These are phyloP conservation scores for Trebouxia gelatinosa DNA, from an alignment of 163 green algal genomes.

Conservation along the genomic window DNA sequence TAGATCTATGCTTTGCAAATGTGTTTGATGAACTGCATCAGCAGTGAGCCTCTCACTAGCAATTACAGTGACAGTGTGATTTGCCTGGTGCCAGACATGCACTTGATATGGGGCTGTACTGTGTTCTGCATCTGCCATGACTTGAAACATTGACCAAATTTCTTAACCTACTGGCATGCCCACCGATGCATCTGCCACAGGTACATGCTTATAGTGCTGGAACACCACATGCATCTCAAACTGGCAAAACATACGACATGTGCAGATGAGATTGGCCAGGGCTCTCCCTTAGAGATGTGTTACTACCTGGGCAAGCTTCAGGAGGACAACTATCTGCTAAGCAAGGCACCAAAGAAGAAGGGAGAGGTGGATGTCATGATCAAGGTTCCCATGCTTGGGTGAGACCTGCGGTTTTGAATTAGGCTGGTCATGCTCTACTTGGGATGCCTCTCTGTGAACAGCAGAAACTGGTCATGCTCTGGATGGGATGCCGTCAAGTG, in stretches of 20 bases:
- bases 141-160: neutral
- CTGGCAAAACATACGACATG: neutral
- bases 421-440: neutral
- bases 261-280: slow-evolving; percentile 33
- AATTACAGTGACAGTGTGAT: no score
- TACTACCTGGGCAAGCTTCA: slow-evolving; percentile 40
- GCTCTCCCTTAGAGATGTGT: slow-evolving; percentile 46
- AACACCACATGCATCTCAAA: neutral
- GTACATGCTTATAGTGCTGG: neutral
- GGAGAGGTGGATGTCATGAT: slow-evolving; percentile 40
- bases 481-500: no score
- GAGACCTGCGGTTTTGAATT: no score
- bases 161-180: neutral
- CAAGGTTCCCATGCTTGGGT: slow-evolving; percentile 35
- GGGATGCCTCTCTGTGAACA: no score
- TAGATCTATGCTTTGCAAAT: slow-evolving; percentile 7
- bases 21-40: slow-evolving; percentile 2
- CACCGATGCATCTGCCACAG: neutral
- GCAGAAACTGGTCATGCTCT: no score
- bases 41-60: no score
- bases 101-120: neutral
- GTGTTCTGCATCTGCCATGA: neutral
- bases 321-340: slow-evolving; percentile 37
- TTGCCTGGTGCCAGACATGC: no score
- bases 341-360: slow-evolving; percentile 25